Percentiles rank a stretch among this genome's conserved stretches.
Evolutionary conservation across 106 monocot genomes (phyloP).

Genomic region (Acorus calamus): DNA sequence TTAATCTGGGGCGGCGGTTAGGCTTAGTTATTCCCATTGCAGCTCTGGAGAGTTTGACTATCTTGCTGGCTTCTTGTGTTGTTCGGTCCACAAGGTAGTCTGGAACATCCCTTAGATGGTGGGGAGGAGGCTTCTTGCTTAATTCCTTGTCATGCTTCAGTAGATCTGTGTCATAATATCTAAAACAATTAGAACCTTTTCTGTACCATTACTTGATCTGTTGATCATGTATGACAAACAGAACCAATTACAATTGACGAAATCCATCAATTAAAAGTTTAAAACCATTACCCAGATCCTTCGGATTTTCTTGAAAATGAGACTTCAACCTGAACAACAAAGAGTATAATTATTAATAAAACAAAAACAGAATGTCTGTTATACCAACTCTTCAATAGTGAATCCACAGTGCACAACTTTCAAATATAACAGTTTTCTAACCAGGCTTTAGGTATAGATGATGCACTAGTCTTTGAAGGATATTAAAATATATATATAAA

Average conservation of each 20-base stretch:
- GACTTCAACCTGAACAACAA: constrained; percentile 53
- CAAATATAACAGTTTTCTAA: too few species aligned
- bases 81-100: constrained; percentile 61
- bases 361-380: too few species aligned
- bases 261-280: background rate
- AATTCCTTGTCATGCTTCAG: constrained; percentile 84
- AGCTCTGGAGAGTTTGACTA: constrained; percentile 65
- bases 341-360: too few species aligned
- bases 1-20: constrained; percentile 19
- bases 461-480: too few species aligned
- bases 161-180: constrained; percentile 32
- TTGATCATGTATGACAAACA: too few species aligned
- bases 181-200: too few species aligned
- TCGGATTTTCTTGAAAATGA: constrained; percentile 86
- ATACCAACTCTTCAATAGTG: too few species aligned
- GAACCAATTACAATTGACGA: too few species aligned
- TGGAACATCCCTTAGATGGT: constrained; percentile 68
- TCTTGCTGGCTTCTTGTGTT: constrained; percentile 58
- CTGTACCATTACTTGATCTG: too few species aligned
- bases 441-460: too few species aligned
- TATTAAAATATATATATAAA: too few species aligned
- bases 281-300: constrained; percentile 53
- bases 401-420: too few species aligned
- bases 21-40: constrained; percentile 50
- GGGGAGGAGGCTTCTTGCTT: constrained; percentile 59